phyloP scores from a whole-genome alignment of 768 basidiomycete species.

The Auriscalpium orientale region DNA sequence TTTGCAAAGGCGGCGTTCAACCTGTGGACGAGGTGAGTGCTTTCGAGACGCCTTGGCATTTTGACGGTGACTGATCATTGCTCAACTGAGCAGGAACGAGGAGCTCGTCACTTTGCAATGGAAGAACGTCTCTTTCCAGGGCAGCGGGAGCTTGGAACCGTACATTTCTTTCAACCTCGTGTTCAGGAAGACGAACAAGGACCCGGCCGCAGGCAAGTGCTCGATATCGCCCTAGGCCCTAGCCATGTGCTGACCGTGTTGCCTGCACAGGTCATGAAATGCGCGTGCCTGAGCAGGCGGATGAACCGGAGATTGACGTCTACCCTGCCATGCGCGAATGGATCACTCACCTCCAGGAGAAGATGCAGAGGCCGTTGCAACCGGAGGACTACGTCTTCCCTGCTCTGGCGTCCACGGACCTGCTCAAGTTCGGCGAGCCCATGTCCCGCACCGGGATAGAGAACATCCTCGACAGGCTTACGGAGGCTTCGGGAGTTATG shows the following conservation, averaged over 20 bases:
- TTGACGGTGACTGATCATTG: neutral
- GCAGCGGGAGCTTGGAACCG: neutral
- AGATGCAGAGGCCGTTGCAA: neutral
- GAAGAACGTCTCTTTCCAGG: neutral
- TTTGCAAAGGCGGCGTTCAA: neutral
- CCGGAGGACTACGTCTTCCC: neutral
- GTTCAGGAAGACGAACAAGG: neutral
- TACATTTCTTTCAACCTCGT: neutral
- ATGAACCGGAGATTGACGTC: neutral
- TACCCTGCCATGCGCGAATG: neutral
- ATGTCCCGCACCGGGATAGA: neutral
- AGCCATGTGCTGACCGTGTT: neutral
- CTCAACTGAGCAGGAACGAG: neutral
- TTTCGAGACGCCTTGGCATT: neutral
- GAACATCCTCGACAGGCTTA: neutral
- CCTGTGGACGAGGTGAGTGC: neutral
- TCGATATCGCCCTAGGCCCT: neutral
- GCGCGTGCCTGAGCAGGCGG: neutral
- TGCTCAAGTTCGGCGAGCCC: neutral
- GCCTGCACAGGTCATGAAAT: neutral
- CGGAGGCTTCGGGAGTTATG: constrained; percentile 14
- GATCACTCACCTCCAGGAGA: neutral
- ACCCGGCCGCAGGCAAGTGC: neutral
- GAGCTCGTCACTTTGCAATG: neutral
- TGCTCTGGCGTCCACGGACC: neutral